Evolutionary conservation across 2,329 filamentous ascomycete genomes (phyloP).

Genomic region (Daldinia eschscholtzii): DNA sequence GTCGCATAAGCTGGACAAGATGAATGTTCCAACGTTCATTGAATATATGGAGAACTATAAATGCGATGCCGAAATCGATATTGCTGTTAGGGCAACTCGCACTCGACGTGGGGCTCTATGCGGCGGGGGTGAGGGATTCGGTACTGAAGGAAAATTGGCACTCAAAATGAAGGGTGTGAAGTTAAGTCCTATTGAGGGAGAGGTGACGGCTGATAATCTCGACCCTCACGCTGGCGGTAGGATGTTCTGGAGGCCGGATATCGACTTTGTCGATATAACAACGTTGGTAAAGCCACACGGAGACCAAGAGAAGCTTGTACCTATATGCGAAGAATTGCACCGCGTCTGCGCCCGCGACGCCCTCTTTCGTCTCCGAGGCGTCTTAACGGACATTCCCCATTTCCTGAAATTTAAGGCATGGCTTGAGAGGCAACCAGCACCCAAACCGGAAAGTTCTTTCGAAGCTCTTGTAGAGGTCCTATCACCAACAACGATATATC

Average conservation of each 20-base stretch:
- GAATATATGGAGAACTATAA: constrained; percentile 4
- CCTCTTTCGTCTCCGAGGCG: background rate
- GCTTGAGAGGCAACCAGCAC: background rate
- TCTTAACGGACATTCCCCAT: background rate
- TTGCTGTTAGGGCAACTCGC: background rate
- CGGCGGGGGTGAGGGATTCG: constrained; percentile 5
- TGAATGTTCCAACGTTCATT: background rate
- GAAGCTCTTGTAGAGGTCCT: background rate
- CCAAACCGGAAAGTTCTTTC: background rate
- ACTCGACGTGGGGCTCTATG: background rate
- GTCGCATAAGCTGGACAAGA: background rate
- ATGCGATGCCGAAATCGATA: background rate
- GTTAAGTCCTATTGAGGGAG: background rate
- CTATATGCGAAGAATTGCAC: background rate
- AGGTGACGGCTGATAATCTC: background rate
- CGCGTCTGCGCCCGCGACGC: background rate
- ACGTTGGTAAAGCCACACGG: background rate
- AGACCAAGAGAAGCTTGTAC: background rate
- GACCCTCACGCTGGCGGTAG: background rate
- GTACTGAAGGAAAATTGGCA: background rate
- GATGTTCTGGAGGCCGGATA: background rate
- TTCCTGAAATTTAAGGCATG: background rate
- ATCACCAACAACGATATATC: background rate
- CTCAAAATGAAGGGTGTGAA: background rate
- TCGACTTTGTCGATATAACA: background rate